Evolutionary conservation across 73 alveolate species (phyloP).

Genomic region (Symbiodinium natans): DNA sequence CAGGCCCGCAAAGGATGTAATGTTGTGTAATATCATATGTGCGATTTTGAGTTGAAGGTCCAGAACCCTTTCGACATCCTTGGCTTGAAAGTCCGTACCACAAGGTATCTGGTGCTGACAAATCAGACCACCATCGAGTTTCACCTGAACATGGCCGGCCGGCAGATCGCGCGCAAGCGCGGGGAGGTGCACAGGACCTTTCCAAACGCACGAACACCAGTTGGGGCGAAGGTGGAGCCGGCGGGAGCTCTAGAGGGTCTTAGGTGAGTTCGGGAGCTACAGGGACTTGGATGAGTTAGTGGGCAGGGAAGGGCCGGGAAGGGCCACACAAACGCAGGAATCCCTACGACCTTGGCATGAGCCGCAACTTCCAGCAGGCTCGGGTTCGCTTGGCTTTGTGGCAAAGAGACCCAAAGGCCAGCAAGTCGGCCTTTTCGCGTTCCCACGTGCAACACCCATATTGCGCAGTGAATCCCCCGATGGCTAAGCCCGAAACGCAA

Average conservation of each 20-base stretch:
- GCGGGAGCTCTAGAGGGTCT: too few relatives aligned
- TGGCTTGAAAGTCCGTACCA: not conserved
- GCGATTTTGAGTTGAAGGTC: not conserved
- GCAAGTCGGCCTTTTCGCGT: too few relatives aligned
- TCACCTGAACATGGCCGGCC: constrained; percentile 46
- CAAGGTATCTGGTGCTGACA: constrained; percentile 73
- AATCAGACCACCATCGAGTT: constrained; percentile 94
- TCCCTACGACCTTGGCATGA: constrained; percentile 60
- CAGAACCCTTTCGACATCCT: not conserved
- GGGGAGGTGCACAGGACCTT: constrained; percentile 60
- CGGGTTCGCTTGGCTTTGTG: not conserved
- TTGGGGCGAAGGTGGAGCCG: too few relatives aligned
- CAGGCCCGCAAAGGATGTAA: too few relatives aligned
- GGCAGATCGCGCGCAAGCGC: constrained; percentile 36
- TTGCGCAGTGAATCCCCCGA: too few relatives aligned
- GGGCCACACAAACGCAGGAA: too few relatives aligned
- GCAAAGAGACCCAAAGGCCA: too few relatives aligned
- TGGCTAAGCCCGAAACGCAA: not conserved
- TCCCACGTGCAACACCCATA: not conserved
- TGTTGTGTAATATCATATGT: too few relatives aligned
- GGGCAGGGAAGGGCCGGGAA: too few relatives aligned
- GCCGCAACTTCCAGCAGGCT: constrained; percentile 84
- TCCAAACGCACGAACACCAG: not conserved
- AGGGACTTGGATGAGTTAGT: too few relatives aligned
- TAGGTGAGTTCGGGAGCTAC: too few relatives aligned